Evolutionary conservation across 2,329 filamentous ascomycete species (phyloP), one percentile per base, ranked within the genome.

Genomic region (Fusarium pilosicola): DNA sequence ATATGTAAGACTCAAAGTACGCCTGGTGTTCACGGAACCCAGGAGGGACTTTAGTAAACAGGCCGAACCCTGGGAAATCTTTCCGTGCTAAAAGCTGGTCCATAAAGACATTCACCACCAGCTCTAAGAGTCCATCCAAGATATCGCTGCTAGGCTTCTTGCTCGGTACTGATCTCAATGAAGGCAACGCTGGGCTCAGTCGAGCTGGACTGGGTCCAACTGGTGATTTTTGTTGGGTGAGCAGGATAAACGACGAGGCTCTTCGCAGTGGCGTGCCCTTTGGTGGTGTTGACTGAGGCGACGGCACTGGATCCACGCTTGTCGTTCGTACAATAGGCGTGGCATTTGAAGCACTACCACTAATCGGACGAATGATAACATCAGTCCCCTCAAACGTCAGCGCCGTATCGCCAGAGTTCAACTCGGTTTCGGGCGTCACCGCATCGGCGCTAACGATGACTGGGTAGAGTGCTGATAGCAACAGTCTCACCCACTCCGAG

Each of bases 21-120:
- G 95, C 94, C 78, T 98, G 95, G 76, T 98, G 95, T 79, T 98
- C 96, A 75, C 96, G 90, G 78, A 97, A 97, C 0, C 96, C 95
- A 2, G 96, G 94, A 4, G 97, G 96, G 0, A 96, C 93, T 80
- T 96, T 97, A 60, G 94, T 85, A 78, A 94, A 97, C 15, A 99
- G 84, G 0, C 92, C 91, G 60, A 99, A 93, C 0, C 96, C 96
- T 6, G 92, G 87, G 79, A 98, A 99, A 60, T 99, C 96, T 80
- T 97, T 97, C 32, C 94, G 91, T 36, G 88, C 88, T 46, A 97
- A 89, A 1, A 98, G 85, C 76, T 98, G 94, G 77, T 98, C 95
- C 56, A 93, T 88, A 78, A 97, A 97, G 0, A 98, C 90, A 26
- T 88, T 89, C 55, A 96, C 86, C 5, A 96, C 88, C 28, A 98